Evolutionary conservation across 306 rosid genomes (phyloP).

Genomic region (Prunus mongolica): DNA sequence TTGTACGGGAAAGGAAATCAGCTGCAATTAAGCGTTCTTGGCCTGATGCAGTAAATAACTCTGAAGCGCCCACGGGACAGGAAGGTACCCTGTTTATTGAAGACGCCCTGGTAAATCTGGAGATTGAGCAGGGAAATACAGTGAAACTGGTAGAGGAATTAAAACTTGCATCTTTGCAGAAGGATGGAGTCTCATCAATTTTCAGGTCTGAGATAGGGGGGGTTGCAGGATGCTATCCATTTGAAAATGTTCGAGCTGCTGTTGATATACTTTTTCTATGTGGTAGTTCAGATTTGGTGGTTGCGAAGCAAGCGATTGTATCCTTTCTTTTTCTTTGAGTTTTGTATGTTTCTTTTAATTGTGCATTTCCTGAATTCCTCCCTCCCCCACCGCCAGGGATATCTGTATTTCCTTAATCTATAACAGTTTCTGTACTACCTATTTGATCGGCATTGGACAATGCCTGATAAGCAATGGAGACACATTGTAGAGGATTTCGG

Average conservation of each 20-base stretch:
- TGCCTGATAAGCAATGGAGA: constrained; percentile 85
- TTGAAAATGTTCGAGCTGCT: constrained; percentile 73
- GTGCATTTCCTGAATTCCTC: constrained; percentile 7
- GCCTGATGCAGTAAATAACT: constrained; percentile 77
- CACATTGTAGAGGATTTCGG: constrained; percentile 76
- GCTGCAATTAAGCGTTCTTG: constrained; percentile 80
- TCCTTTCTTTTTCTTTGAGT: constrained; percentile 40
- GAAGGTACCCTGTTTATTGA: constrained; percentile 84
- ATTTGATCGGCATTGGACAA: constrained; percentile 89
- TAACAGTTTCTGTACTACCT: constrained; percentile 81
- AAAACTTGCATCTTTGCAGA: constrained; percentile 59
- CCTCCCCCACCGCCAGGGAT: background rate
- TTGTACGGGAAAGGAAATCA: constrained; percentile 64
- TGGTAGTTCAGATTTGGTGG: constrained; percentile 80
- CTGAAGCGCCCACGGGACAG: constrained; percentile 52
- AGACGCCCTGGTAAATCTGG: constrained; percentile 83
- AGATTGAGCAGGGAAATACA: constrained; percentile 47
- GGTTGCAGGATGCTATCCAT: constrained; percentile 68
- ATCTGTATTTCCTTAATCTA: constrained; percentile 47
- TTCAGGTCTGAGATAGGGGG: constrained; percentile 56
- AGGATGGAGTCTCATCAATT: constrained; percentile 42
- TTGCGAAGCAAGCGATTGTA: constrained; percentile 98
- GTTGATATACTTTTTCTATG: constrained; percentile 76
- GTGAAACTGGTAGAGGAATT: constrained; percentile 48
- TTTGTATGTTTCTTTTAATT: constrained; percentile 15